Percentiles rank a stretch among this genome's conserved stretches.
Evolutionary conservation across 2,329 filamentous ascomycete species (phyloP).

Genomic region (Periglandula ipomoeae): DNA sequence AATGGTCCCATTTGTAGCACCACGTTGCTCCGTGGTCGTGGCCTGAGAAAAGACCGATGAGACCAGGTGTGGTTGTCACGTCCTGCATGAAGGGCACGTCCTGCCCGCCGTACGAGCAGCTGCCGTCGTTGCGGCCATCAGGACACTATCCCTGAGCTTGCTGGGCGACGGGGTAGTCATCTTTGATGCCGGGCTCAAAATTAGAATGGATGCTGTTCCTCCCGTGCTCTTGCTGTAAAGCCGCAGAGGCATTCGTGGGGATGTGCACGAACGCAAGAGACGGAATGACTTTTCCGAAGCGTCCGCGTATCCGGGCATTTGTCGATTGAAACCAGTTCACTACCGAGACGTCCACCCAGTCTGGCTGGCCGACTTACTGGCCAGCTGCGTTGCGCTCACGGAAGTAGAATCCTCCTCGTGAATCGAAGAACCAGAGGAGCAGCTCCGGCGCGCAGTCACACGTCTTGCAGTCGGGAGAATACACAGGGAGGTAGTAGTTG

Average conservation of each 20-base stretch:
- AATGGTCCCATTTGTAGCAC: slow-evolving; percentile 41
- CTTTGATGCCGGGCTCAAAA: slow-evolving; percentile 35
- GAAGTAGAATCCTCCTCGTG: slow-evolving; percentile 46
- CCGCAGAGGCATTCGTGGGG: slow-evolving; percentile 32
- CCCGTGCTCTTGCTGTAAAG: slow-evolving; percentile 24
- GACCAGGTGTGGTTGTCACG: slow-evolving; percentile 40
- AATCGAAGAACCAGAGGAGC: slow-evolving; percentile 67
- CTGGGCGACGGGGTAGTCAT: slow-evolving; percentile 30
- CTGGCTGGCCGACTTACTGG: slow-evolving; percentile 24
- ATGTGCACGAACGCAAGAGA: slow-evolving; percentile 42
- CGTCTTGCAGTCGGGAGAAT: slow-evolving; percentile 23
- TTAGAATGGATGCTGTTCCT: slow-evolving; percentile 22
- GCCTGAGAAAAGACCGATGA: slow-evolving; percentile 52
- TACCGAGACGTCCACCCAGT: slow-evolving; percentile 36
- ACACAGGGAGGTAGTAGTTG: slow-evolving; percentile 40
- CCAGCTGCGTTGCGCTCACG: slow-evolving; percentile 25
- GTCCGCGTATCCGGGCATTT: slow-evolving; percentile 18
- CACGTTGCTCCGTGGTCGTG: slow-evolving; percentile 58
- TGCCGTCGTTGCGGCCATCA: slow-evolving; percentile 27
- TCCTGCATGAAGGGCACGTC: slow-evolving; percentile 57
- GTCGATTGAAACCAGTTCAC: slow-evolving; percentile 35
- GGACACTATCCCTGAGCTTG: slow-evolving; percentile 36
- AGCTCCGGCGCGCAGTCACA: slow-evolving; percentile 28
- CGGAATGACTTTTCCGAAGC: slow-evolving; percentile 27
- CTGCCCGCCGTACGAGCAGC: slow-evolving; percentile 36